Evolutionary conservation across 768 basidiomycete species (phyloP), one percentile per base, ranked within the genome.

Genomic region (Butyriboletus loyo): DNA sequence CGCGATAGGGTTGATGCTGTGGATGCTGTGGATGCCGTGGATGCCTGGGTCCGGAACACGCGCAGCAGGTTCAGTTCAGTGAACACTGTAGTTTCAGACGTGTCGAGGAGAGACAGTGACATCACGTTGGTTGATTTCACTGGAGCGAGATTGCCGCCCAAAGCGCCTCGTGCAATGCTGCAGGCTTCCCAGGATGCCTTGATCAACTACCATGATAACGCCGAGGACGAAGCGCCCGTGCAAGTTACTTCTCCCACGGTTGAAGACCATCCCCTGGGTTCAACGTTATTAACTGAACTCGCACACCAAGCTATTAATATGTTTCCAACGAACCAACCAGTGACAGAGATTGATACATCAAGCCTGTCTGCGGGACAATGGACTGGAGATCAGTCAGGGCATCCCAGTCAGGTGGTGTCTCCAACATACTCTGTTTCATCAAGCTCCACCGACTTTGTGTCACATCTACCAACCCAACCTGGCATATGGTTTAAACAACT

Each of bases 401-500:
- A 24, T 21, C 25, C 31, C 7, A 22, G 25, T 34, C 52, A 47
- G 22, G 17, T 11, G n/a, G 52, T 19, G 8, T 31, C 55, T 24
- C 39, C 32, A 10, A 37, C 30, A 19, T 34, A 9, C 17, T 14
- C 45, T 35, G 10, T 44, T 13, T 15, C 47, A 7, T 7, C 49
- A 4, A 38, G 19, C 8, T 9, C 35, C 14, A 21, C 50, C 1
- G 50, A 60, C 37, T 48, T 54, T 35, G 52, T 63, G 2, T 51
- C 60, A 7, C 58, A 58, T 35, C 46, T 50, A 7, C 62, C 53
- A 13, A 54, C 57, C 10, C 31, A 54, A 36, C 58, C 68, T 14
- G 68, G 67, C 1, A 38, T 59, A 25, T 69, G 67, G 67, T 66
- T 66, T 34, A 60, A 41, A 41, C 58, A 59, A 22, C 61, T 41